phyloP scores from a whole-genome alignment of 805 yeast species.

The Yamadazyma kitorensis region DNA sequence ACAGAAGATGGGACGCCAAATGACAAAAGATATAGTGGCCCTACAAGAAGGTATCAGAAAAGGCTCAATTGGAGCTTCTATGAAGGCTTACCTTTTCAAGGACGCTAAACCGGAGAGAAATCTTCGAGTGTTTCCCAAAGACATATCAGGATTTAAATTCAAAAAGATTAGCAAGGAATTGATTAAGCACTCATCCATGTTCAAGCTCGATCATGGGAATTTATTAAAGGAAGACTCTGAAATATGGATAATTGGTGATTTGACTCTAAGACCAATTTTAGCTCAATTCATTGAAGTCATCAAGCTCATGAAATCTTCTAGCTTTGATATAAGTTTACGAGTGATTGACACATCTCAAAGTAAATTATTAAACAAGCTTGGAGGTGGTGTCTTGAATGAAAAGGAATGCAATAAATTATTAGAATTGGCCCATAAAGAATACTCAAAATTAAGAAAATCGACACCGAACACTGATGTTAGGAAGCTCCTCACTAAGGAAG shows the following conservation, averaged over 20 bases:
- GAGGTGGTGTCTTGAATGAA: conserved; percentile 3
- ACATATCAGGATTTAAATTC: conserved; percentile 30
- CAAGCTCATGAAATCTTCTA: conserved; percentile 19
- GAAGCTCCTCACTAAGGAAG: conserved; percentile 25
- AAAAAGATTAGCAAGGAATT: conserved; percentile 27
- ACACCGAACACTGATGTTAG: conserved; percentile 5
- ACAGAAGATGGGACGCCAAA: conserved; percentile 47
- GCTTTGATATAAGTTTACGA: conserved; percentile 36
- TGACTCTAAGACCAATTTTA: conserved; percentile 23
- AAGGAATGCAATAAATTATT: not conserved
- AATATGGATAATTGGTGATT: conserved; percentile 58
- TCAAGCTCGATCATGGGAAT: conserved; percentile 20
- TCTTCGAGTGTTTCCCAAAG: conserved; percentile 32
- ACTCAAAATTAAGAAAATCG: not conserved
- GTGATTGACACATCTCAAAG: conserved; percentile 25
- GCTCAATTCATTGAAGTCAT: conserved; percentile 33
- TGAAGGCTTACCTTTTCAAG: conserved; percentile 42
- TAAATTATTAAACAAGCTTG: conserved; percentile 3
- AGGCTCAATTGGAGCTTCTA: conserved; percentile 22
- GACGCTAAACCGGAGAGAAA: conserved; percentile 46
- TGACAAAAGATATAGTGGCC: conserved; percentile 49
- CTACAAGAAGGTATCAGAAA: conserved; percentile 25
- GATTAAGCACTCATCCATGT: conserved; percentile 19
- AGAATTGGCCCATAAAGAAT: not conserved
- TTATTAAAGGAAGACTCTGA: conserved; percentile 3